Evolutionary conservation across 768 basidiomycete genomes (phyloP), one percentile per base, ranked within the genome.

Genomic region (Tulasnella sp.): DNA sequence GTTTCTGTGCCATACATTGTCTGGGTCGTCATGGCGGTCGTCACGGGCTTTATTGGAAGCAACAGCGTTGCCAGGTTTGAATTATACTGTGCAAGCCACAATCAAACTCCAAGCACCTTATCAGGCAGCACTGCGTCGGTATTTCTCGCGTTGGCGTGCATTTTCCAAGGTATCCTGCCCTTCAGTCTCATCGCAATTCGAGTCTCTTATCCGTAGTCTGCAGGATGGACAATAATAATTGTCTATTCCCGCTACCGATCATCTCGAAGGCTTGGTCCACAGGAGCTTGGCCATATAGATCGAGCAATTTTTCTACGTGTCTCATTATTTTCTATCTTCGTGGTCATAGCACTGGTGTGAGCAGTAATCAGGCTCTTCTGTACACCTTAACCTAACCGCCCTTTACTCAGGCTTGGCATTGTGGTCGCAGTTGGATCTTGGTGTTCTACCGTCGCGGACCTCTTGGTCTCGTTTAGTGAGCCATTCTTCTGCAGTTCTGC

Each of bases 271-370:
- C 22, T 59, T n/a, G 49, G 57, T 31, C 45, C 45, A 22, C 48
- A 30, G 49, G 57, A 59, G 27, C 49, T 59, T 11, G 57, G 57
- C 27, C 24, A 49, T 19, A 31, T 50, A 22, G 57, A 59, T 46
- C 30, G 21, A 22, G 45, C 57, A 7, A 22, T 50, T 2, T 59
- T 59, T 46, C 2, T 59, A 5, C 57, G 57, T 11, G 42, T 59
- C 22, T 49, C 48, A 2, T 38, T 50, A 19, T 59, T 59, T 43
- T 12, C 46, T 4, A 41, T 44, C 34, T 50, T 59, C 29, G 25
- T 59, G 17, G 30, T 59, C 27, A 51, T 49, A 29, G 49, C 49
- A 12, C 19, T 59, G 22, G 57, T 59, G 57, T 59, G 38, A 11
- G 57, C 49, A 5, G 12, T 7, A n/a, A 21, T 29, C 12, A 12